A percentile compares a stretch with the other conserved stretches of the same genome.
Conservation (phyloP, 129 eudicot species). For the Cynara cardunculus region DNA sequence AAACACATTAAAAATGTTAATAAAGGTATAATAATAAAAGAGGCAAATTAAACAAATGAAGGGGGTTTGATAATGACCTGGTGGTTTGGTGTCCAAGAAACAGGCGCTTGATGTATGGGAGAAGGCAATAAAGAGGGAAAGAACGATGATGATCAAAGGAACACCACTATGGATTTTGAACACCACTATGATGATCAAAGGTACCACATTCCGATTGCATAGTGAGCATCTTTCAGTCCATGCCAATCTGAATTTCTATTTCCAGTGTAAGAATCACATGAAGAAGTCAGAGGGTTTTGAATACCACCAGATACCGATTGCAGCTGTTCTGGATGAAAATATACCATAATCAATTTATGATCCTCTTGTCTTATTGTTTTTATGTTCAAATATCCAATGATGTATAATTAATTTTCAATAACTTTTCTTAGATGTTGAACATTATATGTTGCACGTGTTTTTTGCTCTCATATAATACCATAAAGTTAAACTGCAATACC, state of each 20-base stretch:
- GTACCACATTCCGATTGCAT: too few species aligned
- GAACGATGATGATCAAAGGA: slow-evolving; percentile 35
- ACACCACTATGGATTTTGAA: slow-evolving; percentile 23
- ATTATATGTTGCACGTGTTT: too few species aligned
- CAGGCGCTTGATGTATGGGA: slow-evolving; percentile 54
- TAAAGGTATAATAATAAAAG: not conserved
- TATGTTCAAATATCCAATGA: too few species aligned
- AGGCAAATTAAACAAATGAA: too few species aligned
- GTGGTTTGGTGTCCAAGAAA: slow-evolving; percentile 39
- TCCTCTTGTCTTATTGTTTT: too few species aligned
- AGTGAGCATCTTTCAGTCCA: too few species aligned
- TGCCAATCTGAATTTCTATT: too few species aligned
- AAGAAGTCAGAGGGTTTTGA: slow-evolving; percentile 24
- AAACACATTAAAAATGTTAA: slow-evolving; percentile 6
- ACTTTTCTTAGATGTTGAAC: too few species aligned
- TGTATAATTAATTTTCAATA: too few species aligned
- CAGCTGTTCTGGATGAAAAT: slow-evolving; percentile 11
- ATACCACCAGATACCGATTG: slow-evolving; percentile 29
- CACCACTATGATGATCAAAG: too few species aligned
- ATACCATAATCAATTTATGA: not conserved
- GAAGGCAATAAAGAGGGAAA: slow-evolving; percentile 24
- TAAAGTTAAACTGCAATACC: too few species aligned
- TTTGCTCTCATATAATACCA: too few species aligned
- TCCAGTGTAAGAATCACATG: slow-evolving; percentile 39
- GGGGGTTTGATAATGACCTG: slow-evolving; percentile 24